Base-by-base conservation (phyloP, 441 rosid species). In the Melastoma candidum region DNA sequence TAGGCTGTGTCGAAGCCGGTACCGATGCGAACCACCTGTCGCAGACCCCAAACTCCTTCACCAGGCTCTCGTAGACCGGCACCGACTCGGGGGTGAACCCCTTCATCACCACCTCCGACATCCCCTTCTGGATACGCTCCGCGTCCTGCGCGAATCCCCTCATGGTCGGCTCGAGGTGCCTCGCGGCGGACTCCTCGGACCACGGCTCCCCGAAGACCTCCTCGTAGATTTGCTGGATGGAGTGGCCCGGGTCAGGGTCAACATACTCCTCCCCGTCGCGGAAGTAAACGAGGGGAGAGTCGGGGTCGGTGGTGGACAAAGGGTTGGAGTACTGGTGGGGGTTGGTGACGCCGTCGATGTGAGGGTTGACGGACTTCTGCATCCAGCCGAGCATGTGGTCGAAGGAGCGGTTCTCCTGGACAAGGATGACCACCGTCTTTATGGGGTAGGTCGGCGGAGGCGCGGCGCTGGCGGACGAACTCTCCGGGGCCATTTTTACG, bases 341-440 rank as follows among this genome's bases (percentile, higher is more conserved):
- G 36, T 29, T 90, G 0, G 84, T 71, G 6, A 82, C 87, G 17
- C 95, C 97, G 53, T 90, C 70, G 63, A 90, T 86, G 7, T 6
- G 36, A 3, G 78, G 84, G 74, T 86, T 79, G 44, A 76, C 60
- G 29, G 80, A 68, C 54, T 86, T 90, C 56, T 29, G 36, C 36
- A 90, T 72, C 95, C 95, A 90, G n/a, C 97, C 97, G 9, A 89
- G 63, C 76, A 85, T 81, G 77, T 87, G 94, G 49, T 87, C 94
- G 44, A 88, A 88, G 0, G 96, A 85, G 27, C 97, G 84, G 72
- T 89, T 89, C 61, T 89, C 95, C 57, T 86, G 97, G 36, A 84
- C 84, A 59, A 86, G 74, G 57, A 89, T 78, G 13, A 89, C 97
- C 29, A 89, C 74, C 8, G 94, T 86, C 64, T 83, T 82, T 76